Evolutionary conservation across 805 yeast genomes (phyloP).

Genomic region (Candida montana): DNA sequence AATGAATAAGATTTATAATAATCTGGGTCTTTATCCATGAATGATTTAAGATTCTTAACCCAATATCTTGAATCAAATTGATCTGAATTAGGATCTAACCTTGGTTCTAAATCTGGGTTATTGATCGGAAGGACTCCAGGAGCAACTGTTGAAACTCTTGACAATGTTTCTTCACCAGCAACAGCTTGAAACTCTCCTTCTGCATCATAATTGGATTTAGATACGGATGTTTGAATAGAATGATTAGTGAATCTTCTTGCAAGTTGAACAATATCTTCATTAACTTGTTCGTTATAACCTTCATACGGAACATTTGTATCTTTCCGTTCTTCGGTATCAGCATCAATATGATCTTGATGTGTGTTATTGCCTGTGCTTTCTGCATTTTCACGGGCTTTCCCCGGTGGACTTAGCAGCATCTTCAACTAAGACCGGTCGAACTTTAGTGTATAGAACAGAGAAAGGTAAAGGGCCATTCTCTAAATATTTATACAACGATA

Average conservation of each 20-base stretch:
- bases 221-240: neutral
- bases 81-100: slow-evolving; percentile 54
- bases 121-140: slow-evolving; percentile 37
- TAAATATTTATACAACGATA: too few species aligned
- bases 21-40: slow-evolving; percentile 49
- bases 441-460: too few species aligned
- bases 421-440: too few species aligned
- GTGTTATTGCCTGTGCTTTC: neutral
- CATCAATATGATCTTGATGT: neutral
- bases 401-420: too few species aligned
- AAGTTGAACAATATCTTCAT: slow-evolving; percentile 2
- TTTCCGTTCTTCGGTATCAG: neutral
- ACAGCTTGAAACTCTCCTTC: neutral
- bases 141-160: slow-evolving; percentile 22
- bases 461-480: too few species aligned
- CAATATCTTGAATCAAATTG: slow-evolving; percentile 55
- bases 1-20: slow-evolving; percentile 49
- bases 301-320: slow-evolving; percentile 4
- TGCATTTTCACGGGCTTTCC: too few species aligned
- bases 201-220: slow-evolving; percentile 39
- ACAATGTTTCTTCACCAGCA: slow-evolving; percentile 30
- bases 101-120: slow-evolving; percentile 31
- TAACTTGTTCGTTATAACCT: slow-evolving; percentile 3
- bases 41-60: slow-evolving; percentile 51
- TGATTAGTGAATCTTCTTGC: slow-evolving; percentile 6